phyloP scores from a whole-genome alignment of 176 grass and related monocot species.

The Avena eriantha region DNA sequence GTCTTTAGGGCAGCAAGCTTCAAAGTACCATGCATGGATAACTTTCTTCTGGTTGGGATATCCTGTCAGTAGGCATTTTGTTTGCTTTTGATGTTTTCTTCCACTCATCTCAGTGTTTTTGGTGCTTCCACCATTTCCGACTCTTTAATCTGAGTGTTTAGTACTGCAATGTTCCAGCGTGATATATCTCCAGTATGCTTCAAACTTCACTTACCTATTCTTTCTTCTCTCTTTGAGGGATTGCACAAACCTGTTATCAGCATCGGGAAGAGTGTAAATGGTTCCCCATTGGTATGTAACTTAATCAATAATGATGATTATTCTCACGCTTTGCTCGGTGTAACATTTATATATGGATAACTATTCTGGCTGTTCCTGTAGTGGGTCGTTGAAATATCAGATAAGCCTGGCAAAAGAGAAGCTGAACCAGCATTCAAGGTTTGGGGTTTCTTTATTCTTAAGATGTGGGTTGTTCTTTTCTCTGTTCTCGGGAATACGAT shows the following conservation, averaged over 20 bases:
- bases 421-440: constrained; percentile 94
- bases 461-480: neutral
- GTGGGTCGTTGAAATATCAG: constrained; percentile 98
- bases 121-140: neutral
- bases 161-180: neutral
- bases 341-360: constrained; percentile 38
- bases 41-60: constrained; percentile 26
- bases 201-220: constrained; percentile 57
- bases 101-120: constrained; percentile 2
- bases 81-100: constrained; percentile 18
- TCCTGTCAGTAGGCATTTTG: neutral
- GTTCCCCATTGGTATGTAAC: constrained; percentile 75
- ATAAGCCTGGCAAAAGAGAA: constrained; percentile 84
- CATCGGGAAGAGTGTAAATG: constrained; percentile 95
- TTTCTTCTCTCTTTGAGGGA: constrained; percentile 96
- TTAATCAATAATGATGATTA: neutral
- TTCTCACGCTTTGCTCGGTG: constrained; percentile 13
- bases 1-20: neutral
- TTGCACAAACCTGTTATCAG: constrained; percentile 80
- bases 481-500: neutral
- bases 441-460: constrained; percentile 32
- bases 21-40: neutral
- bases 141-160: neutral
- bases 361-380: constrained; percentile 46
- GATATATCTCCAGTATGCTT: constrained; percentile 14